Evolutionary conservation across 75 land plant species (phyloP), one percentile per base, ranked within the genome.

Genomic region (Pinus taeda): DNA sequence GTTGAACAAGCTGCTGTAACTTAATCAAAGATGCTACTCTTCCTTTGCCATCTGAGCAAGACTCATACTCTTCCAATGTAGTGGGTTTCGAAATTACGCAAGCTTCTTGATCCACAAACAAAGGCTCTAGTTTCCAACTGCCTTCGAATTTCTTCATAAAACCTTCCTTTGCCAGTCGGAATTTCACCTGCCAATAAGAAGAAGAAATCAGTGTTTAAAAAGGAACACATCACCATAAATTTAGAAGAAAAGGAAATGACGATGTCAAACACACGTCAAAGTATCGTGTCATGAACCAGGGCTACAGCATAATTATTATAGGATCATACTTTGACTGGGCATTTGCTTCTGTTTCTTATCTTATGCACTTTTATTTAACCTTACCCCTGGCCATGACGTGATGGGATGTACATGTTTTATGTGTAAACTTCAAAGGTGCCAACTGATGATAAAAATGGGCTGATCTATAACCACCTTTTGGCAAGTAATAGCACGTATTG

Each of bases 101-200:
- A 0, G 64, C 20, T 17, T 87, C 79, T 75, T 92, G 86, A 71
- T 96, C 99, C 12, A 94, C 83, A 76, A 89, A 94, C 15, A 92
- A 13, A 57, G 99, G 99, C 59, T 96, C 85, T 26, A 94, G 63
- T 59, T 74, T 86, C 99, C 99, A 96, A 57, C 79, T 60, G 9
- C 99, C 99, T 82, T 96, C 97, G 77, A 96, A 96, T 81, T 77
- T 88, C 80, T 94, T 87, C 99, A 96, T 96, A 63, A 96, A 96
- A 24, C 99, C 99, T 36, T 90, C 72, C 74, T 88, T 92, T 57
- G 92, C 90, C 77, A 94, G 93, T 77, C 79, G 84, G 80, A 92
- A 96, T 12, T 78, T 96, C 81, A 96, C 77, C 99, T 96, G 88
- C 17, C 57, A 67, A 26, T 62, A 57, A 53, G 1, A 57, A n/a